Conservation (phyloP, 176 grass and related monocot genomes). For the Aegilops speltoides region DNA sequence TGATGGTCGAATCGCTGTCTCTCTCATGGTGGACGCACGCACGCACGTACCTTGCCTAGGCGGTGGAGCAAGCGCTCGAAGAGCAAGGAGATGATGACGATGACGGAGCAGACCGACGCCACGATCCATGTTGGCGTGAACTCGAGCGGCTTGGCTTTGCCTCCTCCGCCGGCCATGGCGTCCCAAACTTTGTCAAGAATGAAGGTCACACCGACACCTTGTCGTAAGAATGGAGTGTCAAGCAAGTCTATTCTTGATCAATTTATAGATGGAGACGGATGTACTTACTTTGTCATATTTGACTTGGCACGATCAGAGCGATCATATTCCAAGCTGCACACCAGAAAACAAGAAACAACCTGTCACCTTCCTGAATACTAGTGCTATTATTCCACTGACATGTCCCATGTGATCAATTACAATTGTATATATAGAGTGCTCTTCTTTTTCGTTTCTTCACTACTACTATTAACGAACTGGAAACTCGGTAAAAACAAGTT, state of each 20-base stretch:
- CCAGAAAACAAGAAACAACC: not conserved
- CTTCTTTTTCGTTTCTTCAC: not conserved
- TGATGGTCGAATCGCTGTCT: not conserved
- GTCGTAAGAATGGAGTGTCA: not conserved
- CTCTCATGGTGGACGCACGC: not conserved
- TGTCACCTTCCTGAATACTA: not conserved
- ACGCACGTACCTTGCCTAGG: slow-evolving; percentile 67
- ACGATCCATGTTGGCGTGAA: slow-evolving; percentile 97
- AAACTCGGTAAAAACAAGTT: not conserved
- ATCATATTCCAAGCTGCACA: not conserved
- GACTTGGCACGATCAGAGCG: not conserved
- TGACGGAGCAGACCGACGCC: slow-evolving; percentile 63
- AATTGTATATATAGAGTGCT: too few relatives aligned
- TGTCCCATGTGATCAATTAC: not conserved
- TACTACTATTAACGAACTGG: not conserved
- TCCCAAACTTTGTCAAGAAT: not conserved
- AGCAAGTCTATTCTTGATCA: not conserved
- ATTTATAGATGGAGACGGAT: not conserved
- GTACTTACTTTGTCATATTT: not conserved
- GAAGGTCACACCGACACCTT: not conserved
- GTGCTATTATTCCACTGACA: not conserved
- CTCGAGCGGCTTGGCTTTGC: slow-evolving; percentile 43
- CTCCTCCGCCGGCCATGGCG: slow-evolving; percentile 57
- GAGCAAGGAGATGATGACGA: slow-evolving; percentile 72
- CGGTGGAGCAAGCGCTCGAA: slow-evolving; percentile 82